phyloP scores from a whole-genome alignment of 106 monocot genomes.

The Dendrobium catenatum region DNA sequence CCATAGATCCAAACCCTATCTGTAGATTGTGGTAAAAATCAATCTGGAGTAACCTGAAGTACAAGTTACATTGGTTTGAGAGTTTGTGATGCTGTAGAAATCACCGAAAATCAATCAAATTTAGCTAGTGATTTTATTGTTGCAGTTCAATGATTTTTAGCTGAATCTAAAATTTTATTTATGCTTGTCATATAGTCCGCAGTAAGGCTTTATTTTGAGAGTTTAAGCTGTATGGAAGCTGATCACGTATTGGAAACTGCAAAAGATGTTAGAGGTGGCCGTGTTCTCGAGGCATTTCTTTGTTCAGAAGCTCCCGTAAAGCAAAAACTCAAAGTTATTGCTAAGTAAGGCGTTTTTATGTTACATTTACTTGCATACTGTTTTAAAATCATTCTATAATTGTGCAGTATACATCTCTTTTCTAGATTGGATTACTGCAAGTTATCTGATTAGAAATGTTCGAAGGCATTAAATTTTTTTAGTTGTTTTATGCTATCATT shows the following conservation, averaged over 20 bases:
- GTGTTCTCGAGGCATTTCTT: slow-evolving; percentile 59
- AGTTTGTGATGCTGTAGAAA: not conserved
- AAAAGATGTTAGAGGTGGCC: slow-evolving; percentile 52
- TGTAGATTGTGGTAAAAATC: not conserved
- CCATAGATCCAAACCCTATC: not conserved
- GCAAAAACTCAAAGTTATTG: slow-evolving; percentile 35
- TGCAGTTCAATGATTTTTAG: not conserved
- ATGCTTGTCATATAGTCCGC: slow-evolving; percentile 16
- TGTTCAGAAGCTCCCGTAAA: slow-evolving; percentile 39
- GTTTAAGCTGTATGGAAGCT: slow-evolving; percentile 40
- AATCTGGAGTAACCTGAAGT: not conserved
- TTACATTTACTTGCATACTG: not conserved
- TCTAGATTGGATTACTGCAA: not conserved
- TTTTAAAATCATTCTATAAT: not conserved
- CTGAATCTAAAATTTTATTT: not conserved
- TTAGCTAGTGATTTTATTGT: not conserved
- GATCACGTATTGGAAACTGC: slow-evolving; percentile 42
- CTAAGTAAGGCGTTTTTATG: slow-evolving; percentile 24
- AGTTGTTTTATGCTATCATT: not conserved
- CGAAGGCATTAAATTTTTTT: not conserved
- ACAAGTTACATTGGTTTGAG: not conserved
- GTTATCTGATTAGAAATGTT: not conserved
- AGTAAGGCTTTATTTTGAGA: slow-evolving; percentile 29
- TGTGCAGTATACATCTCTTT: not conserved
- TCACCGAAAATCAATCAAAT: not conserved